Evolutionary conservation across 1,139 yeast species (phyloP), one percentile per base, ranked within the genome.

Genomic region (Saccharomycopsis crataegensis): DNA sequence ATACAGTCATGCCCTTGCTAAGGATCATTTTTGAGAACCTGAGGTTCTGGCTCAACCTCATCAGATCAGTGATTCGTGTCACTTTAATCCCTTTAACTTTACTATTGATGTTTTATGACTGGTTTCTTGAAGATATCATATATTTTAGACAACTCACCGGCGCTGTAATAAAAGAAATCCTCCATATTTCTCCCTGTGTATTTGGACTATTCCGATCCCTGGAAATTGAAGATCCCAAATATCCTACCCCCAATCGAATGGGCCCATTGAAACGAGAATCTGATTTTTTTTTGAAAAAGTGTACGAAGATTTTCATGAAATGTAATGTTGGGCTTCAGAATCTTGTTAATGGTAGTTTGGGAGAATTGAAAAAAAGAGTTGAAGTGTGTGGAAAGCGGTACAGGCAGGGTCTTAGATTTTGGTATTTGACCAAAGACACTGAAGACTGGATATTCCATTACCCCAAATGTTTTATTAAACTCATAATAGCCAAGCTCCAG

Each of bases 161-260:
- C 11, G 28, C 33, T 8, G 22, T 47, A 2, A 14, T 44, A 9
- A 33, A 28, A 8, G 58, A 57, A 33, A 8, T 57, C 3, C 8
- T 51, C 16, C 59, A 57, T 37, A 53, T 57, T 3, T 32, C 51
- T 14, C 59, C 57, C 2, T 57, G 59, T 45, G 57, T 57, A 11
- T 38, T 55, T 5, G 56, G 52, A n/a, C 59, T 54, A 42, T 8
- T 57, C 22, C 57, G 57, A 5, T 12, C 55, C 5, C 44, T 54
- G 6, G 37, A 37, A 6, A 52, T 55, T 28, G 51, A 50, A 16
- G 52, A 56, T 16, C 41, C 55, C 12, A 46, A 53, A 11, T 46
- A 50, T 8, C 34, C 50, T 7, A 33, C 14, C n/a, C 40, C 44
- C 14, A 36, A 28, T 9, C 22, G 54, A 40, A 43, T 37, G 17